These are phyloP conservation scores for Solanum etuberosum DNA, from an alignment of 257 asterid genomes.

Conservation along the genomic window DNA sequence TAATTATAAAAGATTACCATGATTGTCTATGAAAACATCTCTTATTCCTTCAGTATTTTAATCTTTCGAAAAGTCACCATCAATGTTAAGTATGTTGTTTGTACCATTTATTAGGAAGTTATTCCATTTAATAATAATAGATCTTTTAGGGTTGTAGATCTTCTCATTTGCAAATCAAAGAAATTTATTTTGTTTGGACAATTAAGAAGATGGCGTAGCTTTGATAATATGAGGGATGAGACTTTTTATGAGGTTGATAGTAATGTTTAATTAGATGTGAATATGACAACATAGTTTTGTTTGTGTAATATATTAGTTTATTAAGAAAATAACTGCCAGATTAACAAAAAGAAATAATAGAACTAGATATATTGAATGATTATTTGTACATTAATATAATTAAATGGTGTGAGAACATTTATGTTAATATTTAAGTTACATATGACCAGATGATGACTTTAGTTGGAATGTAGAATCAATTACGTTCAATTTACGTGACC, in stretches of 20 bases:
- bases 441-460: not conserved
- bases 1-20: not conserved
- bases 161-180: not conserved
- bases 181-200: too few relatives aligned
- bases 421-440: not conserved
- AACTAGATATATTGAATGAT: not conserved
- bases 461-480: not conserved
- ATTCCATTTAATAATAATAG: not conserved
- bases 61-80: too few relatives aligned
- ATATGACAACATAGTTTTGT: too few relatives aligned
- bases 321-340: not conserved
- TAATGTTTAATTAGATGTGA: too few relatives aligned
- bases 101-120: not conserved
- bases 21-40: not conserved
- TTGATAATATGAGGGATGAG: not conserved
- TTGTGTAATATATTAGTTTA: not conserved
- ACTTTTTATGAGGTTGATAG: too few relatives aligned
- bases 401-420: not conserved
- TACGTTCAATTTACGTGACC: not conserved
- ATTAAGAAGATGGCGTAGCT: too few relatives aligned
- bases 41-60: not conserved
- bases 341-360: not conserved
- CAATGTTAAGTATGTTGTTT: not conserved
- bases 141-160: too few relatives aligned
- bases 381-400: not conserved